Conservation (phyloP, 148 eudicot species). For the Polygonum aviculare region DNA sequence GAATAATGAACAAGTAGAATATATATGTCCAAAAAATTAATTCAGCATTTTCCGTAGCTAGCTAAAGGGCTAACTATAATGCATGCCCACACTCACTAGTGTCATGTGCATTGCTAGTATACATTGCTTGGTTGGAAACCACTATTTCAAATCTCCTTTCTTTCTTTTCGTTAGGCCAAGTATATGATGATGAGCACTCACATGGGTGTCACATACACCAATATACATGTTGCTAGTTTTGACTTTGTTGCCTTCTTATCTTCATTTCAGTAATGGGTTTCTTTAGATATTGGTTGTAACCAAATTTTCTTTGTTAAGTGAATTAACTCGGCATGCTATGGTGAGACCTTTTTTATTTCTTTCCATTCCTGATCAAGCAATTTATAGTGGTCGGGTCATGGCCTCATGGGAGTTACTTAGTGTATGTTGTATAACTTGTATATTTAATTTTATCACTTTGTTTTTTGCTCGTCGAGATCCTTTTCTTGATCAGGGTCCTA, state of each 20-base stretch:
- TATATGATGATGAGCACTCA: not conserved
- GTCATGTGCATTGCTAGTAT: not conserved
- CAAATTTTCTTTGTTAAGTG: not conserved
- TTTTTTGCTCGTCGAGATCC: not conserved
- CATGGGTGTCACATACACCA: slow-evolving; percentile 4
- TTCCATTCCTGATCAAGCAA: not conserved
- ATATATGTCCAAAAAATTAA: not conserved
- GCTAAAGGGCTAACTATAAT: not conserved
- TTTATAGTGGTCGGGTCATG: not conserved
- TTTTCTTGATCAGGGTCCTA: no score
- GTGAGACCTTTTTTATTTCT: not conserved
- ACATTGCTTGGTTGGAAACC: slow-evolving; percentile 1
- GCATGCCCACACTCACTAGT: not conserved
- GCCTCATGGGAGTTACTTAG: not conserved
- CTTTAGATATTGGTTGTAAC: not conserved
- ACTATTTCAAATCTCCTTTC: not conserved
- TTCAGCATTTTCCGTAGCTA: not conserved
- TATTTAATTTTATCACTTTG: not conserved
- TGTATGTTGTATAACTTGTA: not conserved
- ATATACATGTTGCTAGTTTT: not conserved
- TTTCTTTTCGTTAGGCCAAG: not conserved
- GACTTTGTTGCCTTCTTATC: slow-evolving; percentile 3
- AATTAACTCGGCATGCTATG: not conserved
- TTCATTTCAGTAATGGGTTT: not conserved
- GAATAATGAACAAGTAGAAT: no score